These are phyloP conservation scores for Diplocarpon rosae DNA, from an alignment of 2,329 filamentous ascomycete species.

Conservation along the genomic window DNA sequence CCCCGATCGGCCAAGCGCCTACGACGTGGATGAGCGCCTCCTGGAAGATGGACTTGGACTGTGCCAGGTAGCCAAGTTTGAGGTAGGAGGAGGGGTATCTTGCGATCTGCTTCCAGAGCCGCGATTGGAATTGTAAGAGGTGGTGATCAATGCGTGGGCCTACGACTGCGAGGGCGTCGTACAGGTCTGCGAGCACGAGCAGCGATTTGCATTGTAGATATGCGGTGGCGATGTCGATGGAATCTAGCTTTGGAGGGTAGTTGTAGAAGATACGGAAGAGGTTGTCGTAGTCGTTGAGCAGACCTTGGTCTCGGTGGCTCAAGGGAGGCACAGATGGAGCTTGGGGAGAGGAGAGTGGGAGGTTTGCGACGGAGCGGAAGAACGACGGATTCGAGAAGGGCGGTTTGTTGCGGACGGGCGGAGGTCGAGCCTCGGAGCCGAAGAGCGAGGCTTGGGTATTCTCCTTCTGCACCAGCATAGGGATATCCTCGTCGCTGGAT, in stretches of 20 bases:
- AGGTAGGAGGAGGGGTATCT: conserved; percentile 92
- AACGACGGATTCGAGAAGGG: conserved; percentile 55
- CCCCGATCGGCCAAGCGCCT: conserved; percentile 79
- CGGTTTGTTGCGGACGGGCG: conserved; percentile 50
- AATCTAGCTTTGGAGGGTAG: conserved; percentile 70
- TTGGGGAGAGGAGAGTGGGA: conserved; percentile 42
- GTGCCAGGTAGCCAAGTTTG: conserved; percentile 75
- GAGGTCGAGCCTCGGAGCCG: conserved; percentile 37
- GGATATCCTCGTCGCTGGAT: conserved; percentile 61
- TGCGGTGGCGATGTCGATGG: conserved; percentile 79
- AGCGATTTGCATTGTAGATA: conserved; percentile 92
- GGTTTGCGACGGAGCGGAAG: conserved; percentile 79
- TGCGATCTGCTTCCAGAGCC: conserved; percentile 90
- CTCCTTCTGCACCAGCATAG: conserved; percentile 79
- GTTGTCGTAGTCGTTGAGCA: conserved; percentile 88
- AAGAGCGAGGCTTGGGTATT: conserved; percentile 42
- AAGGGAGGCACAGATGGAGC: conserved; percentile 36
- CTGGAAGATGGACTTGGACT: conserved; percentile 72
- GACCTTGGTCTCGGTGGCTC: conserved; percentile 56
- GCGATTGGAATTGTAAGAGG: conserved; percentile 78
- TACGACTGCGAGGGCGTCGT: conserved; percentile 80
- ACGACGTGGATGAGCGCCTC: conserved; percentile 90
- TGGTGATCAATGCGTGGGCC: conserved; percentile 90
- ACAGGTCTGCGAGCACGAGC: conserved; percentile 82
- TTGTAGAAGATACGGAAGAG: conserved; percentile 96